phyloP scores from a whole-genome alignment of 371 early-diverging fungal species.

The Haplosporangium sp. region DNA sequence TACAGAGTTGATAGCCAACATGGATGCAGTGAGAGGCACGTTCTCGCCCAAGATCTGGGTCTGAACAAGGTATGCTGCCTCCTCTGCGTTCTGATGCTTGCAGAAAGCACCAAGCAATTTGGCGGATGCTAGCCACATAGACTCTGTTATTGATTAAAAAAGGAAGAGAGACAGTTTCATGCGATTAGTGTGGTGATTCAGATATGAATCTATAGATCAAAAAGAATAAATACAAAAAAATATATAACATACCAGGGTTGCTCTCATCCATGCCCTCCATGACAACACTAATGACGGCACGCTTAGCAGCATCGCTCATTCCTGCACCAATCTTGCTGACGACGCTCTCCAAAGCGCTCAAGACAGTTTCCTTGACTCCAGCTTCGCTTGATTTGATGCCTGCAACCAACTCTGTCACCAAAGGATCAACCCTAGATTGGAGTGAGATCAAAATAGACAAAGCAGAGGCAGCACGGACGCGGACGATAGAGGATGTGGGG shows the following conservation, averaged over 20 bases:
- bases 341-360: slow-evolving; percentile 72
- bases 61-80: slow-evolving; percentile 54
- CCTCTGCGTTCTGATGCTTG: slow-evolving; percentile 60
- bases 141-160: slow-evolving; percentile 30
- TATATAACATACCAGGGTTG: slow-evolving; percentile 44
- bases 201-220: no score
- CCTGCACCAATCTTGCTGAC: slow-evolving; percentile 67
- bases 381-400: slow-evolving; percentile 75
- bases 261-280: slow-evolving; percentile 60
- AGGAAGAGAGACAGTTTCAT: no score
- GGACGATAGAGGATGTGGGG: slow-evolving; percentile 72
- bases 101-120: slow-evolving; percentile 67
- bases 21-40: slow-evolving; percentile 58
- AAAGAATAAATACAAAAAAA: background rate
- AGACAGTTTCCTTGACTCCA: slow-evolving; percentile 71
- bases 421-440: slow-evolving; percentile 89
- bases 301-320: slow-evolving; percentile 72
- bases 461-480: slow-evolving; percentile 85
- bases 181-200: no score
- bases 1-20: slow-evolving; percentile 63
- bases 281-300: slow-evolving; percentile 64
- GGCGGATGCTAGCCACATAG: slow-evolving; percentile 58
- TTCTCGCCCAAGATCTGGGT: slow-evolving; percentile 58
- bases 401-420: slow-evolving; percentile 84
- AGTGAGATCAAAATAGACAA: slow-evolving; percentile 82